These are phyloP conservation scores for Ophiostoma australiae DNA, from an alignment of 2,329 filamentous ascomycete genomes.

Conservation along the genomic window DNA sequence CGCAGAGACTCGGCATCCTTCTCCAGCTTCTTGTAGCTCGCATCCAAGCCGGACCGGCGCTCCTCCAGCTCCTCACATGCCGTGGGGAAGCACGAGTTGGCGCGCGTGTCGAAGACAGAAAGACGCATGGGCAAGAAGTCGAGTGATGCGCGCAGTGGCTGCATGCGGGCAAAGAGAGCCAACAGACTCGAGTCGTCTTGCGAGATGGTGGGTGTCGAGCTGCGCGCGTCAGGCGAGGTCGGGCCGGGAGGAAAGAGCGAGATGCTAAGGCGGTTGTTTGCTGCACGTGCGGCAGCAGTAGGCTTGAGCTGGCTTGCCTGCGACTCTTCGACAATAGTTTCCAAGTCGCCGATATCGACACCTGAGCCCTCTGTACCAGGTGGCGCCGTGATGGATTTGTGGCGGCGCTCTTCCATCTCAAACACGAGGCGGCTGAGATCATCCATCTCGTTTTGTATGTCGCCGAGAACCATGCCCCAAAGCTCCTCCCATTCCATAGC, in stretches of 20 bases:
- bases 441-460: conserved; percentile 77
- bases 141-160: conserved; percentile 83
- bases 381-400: conserved; percentile 67
- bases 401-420: conserved; percentile 94
- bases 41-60: conserved; percentile 68
- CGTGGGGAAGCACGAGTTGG: conserved; percentile 74
- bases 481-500: conserved; percentile 99
- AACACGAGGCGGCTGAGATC: conserved; percentile 68
- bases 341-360: conserved; percentile 78
- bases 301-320: conserved; percentile 31
- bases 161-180: conserved; percentile 90
- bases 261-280: conserved; percentile 65
- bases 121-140: conserved; percentile 95
- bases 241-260: conserved; percentile 60
- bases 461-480: conserved; percentile 88
- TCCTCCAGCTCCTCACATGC: conserved; percentile 85
- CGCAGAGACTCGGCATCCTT: conserved; percentile 83
- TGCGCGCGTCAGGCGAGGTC: conserved; percentile 44
- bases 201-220: conserved; percentile 46
- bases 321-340: conserved; percentile 88
- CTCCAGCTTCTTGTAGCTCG: conserved; percentile 82
- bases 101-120: conserved; percentile 76
- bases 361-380: conserved; percentile 50
- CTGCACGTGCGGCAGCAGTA: conserved; percentile 41
- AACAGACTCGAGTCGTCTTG: conserved; percentile 85